Percentiles rank a stretch among this genome's conserved stretches.
Conservation (phyloP, 352 stramenopile species). For the Globisporangium nodosum region DNA sequence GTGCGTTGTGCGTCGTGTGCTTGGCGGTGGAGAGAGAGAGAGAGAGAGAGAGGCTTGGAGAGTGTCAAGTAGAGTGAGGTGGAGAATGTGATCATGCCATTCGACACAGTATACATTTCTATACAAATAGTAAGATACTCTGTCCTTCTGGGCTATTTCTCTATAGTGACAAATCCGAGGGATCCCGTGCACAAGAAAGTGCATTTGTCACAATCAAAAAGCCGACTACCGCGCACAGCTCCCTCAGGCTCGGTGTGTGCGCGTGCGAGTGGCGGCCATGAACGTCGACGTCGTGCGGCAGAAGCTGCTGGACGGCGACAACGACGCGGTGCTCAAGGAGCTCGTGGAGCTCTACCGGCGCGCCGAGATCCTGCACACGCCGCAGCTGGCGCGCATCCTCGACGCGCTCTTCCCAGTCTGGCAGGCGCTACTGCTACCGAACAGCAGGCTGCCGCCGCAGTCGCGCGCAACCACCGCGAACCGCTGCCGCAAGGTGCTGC, state of each 20-base stretch:
- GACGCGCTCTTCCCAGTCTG: conserved; percentile 90
- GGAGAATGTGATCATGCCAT: neutral
- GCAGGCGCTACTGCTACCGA: conserved; percentile 85
- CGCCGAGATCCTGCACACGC: conserved; percentile 85
- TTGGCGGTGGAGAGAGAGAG: neutral
- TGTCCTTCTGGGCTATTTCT: neutral
- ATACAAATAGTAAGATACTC: neutral
- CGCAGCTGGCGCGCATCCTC: conserved; percentile 88
- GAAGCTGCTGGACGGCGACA: conserved; percentile 76
- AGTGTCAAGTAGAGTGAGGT: neutral
- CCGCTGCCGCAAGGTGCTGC: conserved; percentile 88
- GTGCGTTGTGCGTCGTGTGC: neutral
- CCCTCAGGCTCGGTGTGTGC: neutral
- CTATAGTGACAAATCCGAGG: neutral
- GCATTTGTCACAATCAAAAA: neutral
- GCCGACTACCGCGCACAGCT: neutral
- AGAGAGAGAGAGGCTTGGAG: neutral
- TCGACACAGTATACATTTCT: neutral
- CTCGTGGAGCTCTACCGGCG: conserved; percentile 84
- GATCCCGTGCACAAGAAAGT: too few species aligned
- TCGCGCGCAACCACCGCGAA: conserved; percentile 71
- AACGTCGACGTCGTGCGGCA: conserved; percentile 86
- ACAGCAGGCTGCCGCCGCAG: conserved; percentile 70
- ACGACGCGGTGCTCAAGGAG: conserved; percentile 73
- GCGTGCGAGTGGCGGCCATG: conserved; percentile 29